Percentiles rank a stretch among this genome's conserved stretches.
phyloP scores from a whole-genome alignment of 2,329 filamentous ascomycete species.

The Ophiostoma sp. region DNA sequence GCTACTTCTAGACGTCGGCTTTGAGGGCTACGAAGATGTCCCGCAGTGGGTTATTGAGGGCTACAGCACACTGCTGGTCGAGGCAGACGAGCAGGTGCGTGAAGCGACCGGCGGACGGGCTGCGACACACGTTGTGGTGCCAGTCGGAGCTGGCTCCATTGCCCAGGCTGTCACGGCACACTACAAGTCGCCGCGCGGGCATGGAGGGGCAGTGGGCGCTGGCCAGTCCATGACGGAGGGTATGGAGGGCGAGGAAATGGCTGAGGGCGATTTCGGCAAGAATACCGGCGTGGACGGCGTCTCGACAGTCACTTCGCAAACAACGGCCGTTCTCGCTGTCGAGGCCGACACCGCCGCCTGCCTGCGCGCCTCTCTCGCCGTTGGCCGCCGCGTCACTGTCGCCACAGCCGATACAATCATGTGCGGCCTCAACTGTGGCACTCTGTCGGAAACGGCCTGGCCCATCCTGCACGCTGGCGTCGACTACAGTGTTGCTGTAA shows the following conservation, averaged over 20 bases:
- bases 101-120: slow-evolving; percentile 9
- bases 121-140: slow-evolving; percentile 53
- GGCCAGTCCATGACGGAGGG: background rate
- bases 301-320: background rate
- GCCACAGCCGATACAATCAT: slow-evolving; percentile 66
- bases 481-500: slow-evolving; percentile 61
- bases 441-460: slow-evolving; percentile 66
- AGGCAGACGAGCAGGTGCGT: slow-evolving; percentile 60
- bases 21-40: slow-evolving; percentile 65
- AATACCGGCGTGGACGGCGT: slow-evolving; percentile 31
- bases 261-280: background rate
- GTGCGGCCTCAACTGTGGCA: slow-evolving; percentile 72
- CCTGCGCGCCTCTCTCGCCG: slow-evolving; percentile 54
- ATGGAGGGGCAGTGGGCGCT: background rate
- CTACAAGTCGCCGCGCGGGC: slow-evolving; percentile 41
- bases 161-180: slow-evolving; percentile 68
- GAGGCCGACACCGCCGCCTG: slow-evolving; percentile 68
- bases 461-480: slow-evolving; percentile 57
- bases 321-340: slow-evolving; percentile 59
- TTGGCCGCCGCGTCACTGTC: slow-evolving; percentile 50
- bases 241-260: slow-evolving; percentile 10
- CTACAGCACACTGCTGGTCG: slow-evolving; percentile 70
- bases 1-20: slow-evolving; percentile 68
- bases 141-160: slow-evolving; percentile 72
- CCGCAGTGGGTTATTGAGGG: slow-evolving; percentile 76